Percentiles rank a stretch among this genome's conserved stretches.
phyloP scores from a whole-genome alignment of 805 yeast genomes.

The Wickerhamiella lipophila region DNA sequence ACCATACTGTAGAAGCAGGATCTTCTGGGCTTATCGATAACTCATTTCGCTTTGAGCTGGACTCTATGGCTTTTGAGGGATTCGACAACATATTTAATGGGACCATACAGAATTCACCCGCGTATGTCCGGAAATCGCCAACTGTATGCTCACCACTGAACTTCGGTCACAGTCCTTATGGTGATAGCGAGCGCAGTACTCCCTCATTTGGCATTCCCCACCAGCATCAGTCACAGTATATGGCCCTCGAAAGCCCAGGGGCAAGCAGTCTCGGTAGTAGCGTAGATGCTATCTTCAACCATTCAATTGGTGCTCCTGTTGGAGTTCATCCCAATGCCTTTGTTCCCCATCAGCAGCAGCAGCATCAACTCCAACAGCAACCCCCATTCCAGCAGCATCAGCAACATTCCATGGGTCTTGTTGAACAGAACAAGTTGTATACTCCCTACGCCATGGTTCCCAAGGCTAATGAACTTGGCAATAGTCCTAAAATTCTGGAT shows the following conservation, averaged over 20 bases:
- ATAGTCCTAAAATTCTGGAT: conserved; percentile 8
- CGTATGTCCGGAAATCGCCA: not conserved
- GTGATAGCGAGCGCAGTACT: conserved; percentile 10
- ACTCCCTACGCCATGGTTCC: conserved; percentile 3
- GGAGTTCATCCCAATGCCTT: not conserved
- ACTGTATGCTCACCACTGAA: conserved; percentile 8
- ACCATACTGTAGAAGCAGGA: not conserved
- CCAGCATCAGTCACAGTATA: conserved; percentile 5
- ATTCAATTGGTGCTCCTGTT: not conserved
- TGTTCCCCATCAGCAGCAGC: not conserved
- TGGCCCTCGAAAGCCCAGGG: not conserved
- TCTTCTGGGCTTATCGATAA: not conserved
- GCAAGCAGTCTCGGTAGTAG: not conserved
- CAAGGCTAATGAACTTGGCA: not conserved
- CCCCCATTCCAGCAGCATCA: not conserved
- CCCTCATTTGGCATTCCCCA: conserved; percentile 1
- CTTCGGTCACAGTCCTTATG: conserved; percentile 5
- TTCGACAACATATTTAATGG: conserved; percentile 10
- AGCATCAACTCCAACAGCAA: not conserved
- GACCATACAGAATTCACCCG: not conserved
- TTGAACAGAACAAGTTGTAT: conserved; percentile 3
- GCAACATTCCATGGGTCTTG: not conserved
- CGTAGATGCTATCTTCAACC: not conserved
- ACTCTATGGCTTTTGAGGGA: conserved; percentile 13
- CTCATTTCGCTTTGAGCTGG: conserved; percentile 13